These are phyloP conservation scores for Monosiga brevicollis DNA, from an alignment of 78 protist genomes.

Conservation along the genomic window DNA sequence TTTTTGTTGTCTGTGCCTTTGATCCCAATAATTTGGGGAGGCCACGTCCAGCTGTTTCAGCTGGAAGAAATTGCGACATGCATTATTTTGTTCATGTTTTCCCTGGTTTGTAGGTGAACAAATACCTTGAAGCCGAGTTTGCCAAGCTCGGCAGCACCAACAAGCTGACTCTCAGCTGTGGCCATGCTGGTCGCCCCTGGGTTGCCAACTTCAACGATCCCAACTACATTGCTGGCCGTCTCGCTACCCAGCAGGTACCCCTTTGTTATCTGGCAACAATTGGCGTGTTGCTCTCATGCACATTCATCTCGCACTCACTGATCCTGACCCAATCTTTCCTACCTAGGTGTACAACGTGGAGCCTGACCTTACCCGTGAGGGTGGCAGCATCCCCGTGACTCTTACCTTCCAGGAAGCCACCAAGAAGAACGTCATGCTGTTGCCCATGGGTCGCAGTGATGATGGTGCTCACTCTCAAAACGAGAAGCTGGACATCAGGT, in stretches of 20 bases:
- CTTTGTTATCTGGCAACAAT: too few relatives aligned
- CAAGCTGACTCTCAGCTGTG: background rate
- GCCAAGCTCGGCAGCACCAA: background rate
- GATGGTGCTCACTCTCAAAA: conserved; percentile 27
- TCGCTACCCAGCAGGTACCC: conserved; percentile 13
- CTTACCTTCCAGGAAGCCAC: conserved; percentile 5
- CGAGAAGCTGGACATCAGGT: conserved; percentile 20
- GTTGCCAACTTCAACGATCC: conserved; percentile 2
- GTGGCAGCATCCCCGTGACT: conserved; percentile 21
- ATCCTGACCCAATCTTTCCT: background rate
- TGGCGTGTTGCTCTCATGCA: too few relatives aligned
- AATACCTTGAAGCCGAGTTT: background rate
- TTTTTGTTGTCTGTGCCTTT: too few relatives aligned
- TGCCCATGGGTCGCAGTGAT: conserved; percentile 23
- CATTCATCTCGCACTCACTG: background rate
- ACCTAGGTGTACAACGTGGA: background rate
- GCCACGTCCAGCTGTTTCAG: too few relatives aligned
- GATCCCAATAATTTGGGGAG: too few relatives aligned
- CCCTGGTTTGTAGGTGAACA: background rate
- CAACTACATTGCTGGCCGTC: conserved; percentile 2
- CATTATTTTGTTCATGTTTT: too few relatives aligned
- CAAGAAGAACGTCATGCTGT: conserved; percentile 14
- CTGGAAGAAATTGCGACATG: too few relatives aligned
- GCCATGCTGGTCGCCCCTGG: background rate
- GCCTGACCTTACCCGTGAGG: conserved; percentile 18